Conservation (phyloP, 805 yeast species). For the Hanseniaspora taiwanica region DNA sequence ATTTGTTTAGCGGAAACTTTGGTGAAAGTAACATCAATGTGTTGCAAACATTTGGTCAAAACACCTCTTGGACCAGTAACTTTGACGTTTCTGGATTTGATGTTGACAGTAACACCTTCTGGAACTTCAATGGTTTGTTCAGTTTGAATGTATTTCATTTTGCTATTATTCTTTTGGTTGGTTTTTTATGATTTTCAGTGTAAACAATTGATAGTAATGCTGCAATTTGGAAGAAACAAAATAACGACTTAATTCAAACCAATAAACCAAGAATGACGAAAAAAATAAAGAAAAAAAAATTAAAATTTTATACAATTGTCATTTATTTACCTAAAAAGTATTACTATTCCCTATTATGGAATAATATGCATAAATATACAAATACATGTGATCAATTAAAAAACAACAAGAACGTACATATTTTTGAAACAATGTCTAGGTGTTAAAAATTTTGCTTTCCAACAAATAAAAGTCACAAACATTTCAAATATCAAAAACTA, state of each 20-base stretch:
- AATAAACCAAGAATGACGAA: too few species aligned
- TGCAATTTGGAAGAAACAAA: too few species aligned
- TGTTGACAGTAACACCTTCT: constrained; percentile 82
- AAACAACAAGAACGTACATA: too few species aligned
- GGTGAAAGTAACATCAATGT: constrained; percentile 86
- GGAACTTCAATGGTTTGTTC: constrained; percentile 78
- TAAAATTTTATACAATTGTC: background rate
- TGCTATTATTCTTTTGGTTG: background rate
- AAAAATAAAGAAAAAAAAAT: background rate
- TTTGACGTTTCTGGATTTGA: constrained; percentile 80
- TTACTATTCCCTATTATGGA: too few species aligned
- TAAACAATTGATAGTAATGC: too few species aligned
- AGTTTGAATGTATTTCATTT: constrained; percentile 76
- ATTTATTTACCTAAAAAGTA: too few species aligned
- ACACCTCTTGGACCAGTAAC: constrained; percentile 98
- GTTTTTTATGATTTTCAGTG: background rate
- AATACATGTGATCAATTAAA: background rate
- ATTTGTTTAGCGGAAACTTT: constrained; percentile 61
- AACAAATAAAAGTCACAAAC: too few species aligned
- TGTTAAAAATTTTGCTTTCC: too few species aligned
- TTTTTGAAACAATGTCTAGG: too few species aligned
- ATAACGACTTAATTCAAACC: background rate
- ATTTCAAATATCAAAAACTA: too few species aligned
- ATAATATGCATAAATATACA: too few species aligned
- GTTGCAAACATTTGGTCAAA: constrained; percentile 79